Evolutionary conservation across 2,329 filamentous ascomycete species (phyloP).

Genomic region (Claviceps monticola): DNA sequence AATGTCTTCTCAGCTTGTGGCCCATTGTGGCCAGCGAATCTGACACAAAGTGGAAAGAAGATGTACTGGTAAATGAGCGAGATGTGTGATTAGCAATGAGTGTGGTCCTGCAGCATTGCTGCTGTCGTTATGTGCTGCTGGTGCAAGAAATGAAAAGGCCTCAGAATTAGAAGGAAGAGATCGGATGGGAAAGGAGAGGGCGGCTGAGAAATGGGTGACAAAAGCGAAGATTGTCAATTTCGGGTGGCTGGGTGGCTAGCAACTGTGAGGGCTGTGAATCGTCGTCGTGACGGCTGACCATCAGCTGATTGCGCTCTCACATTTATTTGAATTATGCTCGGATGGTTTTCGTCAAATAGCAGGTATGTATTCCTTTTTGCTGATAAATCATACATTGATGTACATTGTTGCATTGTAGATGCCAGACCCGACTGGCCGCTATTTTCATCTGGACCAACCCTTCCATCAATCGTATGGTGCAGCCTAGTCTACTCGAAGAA

Average conservation of each 20-base stretch:
- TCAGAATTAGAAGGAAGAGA: neutral
- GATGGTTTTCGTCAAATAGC: neutral
- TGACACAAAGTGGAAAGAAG: neutral
- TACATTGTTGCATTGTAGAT: constrained; percentile 23
- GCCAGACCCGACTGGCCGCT: neutral
- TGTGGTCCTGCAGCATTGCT: neutral
- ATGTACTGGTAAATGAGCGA: neutral
- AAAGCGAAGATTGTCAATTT: neutral
- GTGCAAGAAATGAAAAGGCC: neutral
- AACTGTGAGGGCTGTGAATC: neutral
- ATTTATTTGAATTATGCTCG: neutral
- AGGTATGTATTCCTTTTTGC: constrained; percentile 3
- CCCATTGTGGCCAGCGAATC: constrained; percentile 9
- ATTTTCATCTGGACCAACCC: constrained; percentile 10
- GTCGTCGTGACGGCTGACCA: neutral
- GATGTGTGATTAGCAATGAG: neutral
- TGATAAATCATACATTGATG: constrained; percentile 21
- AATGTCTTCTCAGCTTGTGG: constrained; percentile 3
- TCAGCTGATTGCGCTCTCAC: neutral
- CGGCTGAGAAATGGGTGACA: neutral
- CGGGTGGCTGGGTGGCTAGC: neutral
- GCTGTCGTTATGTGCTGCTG: neutral
- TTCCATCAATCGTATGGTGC: constrained; percentile 3
- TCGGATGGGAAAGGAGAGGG: neutral
- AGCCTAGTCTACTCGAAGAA: constrained; percentile 55